Base-by-base conservation (phyloP, 371 early-diverging fungal species). In the Apophysomyces variabilis region DNA sequence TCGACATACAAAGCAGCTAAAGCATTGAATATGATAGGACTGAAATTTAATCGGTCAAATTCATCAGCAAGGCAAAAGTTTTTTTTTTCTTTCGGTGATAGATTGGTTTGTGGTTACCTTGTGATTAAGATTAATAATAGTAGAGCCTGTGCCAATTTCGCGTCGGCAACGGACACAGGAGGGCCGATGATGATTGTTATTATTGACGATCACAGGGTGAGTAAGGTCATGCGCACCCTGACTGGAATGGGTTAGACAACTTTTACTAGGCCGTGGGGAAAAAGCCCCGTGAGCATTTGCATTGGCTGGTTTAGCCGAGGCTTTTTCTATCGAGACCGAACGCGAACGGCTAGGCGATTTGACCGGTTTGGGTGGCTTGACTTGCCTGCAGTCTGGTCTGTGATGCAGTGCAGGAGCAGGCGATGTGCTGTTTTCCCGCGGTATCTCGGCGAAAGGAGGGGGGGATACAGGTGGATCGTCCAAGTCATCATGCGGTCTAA, bases 11-110 rank as follows among this genome's bases (percentile, higher is more conserved):
- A 64, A 69, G 14, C 73, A 73, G 18, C 62, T 62, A 37, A 69
- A 69, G 64, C 73, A 73, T 35, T 65, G 61, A 43, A 54, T 14
- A 46, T 73, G 73, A 26, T 73, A 73, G 32, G 65, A 7, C 68
- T 68, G 45, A 4, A 6, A 39, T 12, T 35, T 7, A 9, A 14
- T 26, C 21, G 3, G 38, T 37, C 26, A 41, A 57, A 36, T 32
- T 1, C 32, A 13, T 60, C 45, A 26, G 58, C 13, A 9, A 13
- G 13, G 46, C 13, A n/a, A 12, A 0, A 6, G 8, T 45, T 45
- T 11, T n/a, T 45, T 45, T 13, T 1, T 43, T 13, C 46, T 13
- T 45, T 13, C 16, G 4, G 13, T 26, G 32, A 26, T 26, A 3
- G 1, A 26, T 26, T 26, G 32, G 32, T 26, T 26, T 26, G 32